A percentile compares a stretch with the other conserved stretches of the same genome.
phyloP scores from a whole-genome alignment of 1,284 basidiomycete genomes.

The Coniferiporia sulphurascens region DNA sequence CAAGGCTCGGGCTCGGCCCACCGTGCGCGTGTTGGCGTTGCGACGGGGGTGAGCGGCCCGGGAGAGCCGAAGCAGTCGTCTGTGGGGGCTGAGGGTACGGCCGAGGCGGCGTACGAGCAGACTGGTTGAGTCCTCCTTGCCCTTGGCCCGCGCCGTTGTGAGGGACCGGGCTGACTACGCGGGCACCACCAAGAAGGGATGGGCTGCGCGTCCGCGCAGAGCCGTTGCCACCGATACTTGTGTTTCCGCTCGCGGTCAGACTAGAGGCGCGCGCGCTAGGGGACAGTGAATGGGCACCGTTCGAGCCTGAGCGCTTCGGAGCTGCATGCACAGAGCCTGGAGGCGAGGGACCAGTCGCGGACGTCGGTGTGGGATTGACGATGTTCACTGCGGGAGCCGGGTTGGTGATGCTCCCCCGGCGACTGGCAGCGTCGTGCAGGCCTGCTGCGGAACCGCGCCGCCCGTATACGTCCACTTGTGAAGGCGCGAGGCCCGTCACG shows the following conservation, averaged over 20 bases:
- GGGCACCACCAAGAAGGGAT: constrained; percentile 12
- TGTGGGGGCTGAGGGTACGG: not conserved
- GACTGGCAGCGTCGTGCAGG: not conserved
- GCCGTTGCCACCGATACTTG: not conserved
- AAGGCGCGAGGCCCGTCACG: constrained; percentile 35
- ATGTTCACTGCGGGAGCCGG: constrained; percentile 14
- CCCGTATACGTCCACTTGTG: not conserved
- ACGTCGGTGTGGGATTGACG: constrained; percentile 18
- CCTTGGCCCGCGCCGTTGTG: constrained; percentile 6
- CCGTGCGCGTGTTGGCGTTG: constrained; percentile 3
- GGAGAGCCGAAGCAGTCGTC: not conserved
- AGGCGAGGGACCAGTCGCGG: constrained; percentile 2
- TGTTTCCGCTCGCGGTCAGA: not conserved
- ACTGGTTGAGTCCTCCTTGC: not conserved
- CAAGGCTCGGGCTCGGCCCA: not conserved
- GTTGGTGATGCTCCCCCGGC: constrained; percentile 12
- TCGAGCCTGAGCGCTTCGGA: constrained; percentile 3
- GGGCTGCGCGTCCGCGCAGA: constrained; percentile 7
- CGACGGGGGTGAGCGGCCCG: constrained; percentile 11
- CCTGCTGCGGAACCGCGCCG: constrained; percentile 13
- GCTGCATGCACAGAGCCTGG: not conserved
- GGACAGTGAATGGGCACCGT: constrained; percentile 2
- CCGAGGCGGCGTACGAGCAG: not conserved
- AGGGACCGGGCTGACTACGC: constrained; percentile 5
- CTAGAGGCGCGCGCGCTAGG: not conserved